phyloP scores from a whole-genome alignment of 2,329 filamentous ascomycete genomes.

The Corinectria fuckeliana region DNA sequence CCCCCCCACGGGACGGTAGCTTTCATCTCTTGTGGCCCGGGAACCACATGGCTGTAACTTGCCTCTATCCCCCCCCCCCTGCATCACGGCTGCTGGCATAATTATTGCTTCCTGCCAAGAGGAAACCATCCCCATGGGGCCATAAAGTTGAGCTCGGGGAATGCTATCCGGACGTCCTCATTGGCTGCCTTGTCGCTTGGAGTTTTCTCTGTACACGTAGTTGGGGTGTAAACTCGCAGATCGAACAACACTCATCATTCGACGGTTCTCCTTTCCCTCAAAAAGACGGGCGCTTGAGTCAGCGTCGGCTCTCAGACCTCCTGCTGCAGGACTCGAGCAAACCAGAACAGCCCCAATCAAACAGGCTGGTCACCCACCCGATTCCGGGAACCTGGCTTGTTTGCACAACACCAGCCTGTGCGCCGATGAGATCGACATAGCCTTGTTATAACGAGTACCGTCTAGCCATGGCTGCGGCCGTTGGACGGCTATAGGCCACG shows the following conservation, averaged over 20 bases:
- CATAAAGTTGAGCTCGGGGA: background rate
- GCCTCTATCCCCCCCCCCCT: background rate
- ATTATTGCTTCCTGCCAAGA: background rate
- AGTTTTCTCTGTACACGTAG: background rate
- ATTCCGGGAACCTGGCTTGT: slow-evolving; percentile 6
- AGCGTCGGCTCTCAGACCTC: background rate
- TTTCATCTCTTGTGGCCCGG: background rate
- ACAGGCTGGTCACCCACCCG: background rate
- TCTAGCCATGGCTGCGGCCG: background rate
- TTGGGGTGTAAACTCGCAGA: background rate
- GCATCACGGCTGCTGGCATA: background rate
- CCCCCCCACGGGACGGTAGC: slow-evolving; percentile 8
- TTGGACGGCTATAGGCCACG: background rate
- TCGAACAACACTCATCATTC: background rate
- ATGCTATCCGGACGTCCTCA: background rate
- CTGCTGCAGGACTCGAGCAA: background rate
- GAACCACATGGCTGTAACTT: background rate
- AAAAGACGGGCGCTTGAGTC: background rate
- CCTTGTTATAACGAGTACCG: background rate
- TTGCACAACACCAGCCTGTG: slow-evolving; percentile 6
- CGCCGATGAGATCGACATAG: background rate
- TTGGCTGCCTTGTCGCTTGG: background rate
- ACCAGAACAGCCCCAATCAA: background rate
- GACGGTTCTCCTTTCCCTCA: background rate
- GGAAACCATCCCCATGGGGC: background rate